Evolutionary conservation across 192 early-diverging fungal genomes (phyloP).

Genomic region (Coemansia sp.): DNA sequence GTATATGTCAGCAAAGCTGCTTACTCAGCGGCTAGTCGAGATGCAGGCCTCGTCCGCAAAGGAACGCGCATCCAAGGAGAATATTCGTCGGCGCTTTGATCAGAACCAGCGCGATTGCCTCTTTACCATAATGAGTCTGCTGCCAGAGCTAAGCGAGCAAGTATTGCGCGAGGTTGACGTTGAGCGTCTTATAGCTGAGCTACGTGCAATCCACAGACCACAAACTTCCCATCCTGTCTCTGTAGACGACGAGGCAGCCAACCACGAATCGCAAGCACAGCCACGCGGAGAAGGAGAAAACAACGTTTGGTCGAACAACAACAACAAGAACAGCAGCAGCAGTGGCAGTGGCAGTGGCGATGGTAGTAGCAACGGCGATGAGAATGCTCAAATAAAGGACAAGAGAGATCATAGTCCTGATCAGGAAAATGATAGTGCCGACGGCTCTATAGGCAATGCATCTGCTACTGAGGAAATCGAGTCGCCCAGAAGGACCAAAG

Average conservation of each 20-base stretch:
- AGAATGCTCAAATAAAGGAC: background rate
- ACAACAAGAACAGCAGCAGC: background rate
- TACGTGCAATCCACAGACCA: constrained; percentile 43
- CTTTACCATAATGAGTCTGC: constrained; percentile 78
- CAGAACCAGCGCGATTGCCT: constrained; percentile 92
- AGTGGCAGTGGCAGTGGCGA: background rate
- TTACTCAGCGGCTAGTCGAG: constrained; percentile 69
- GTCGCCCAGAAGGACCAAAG: constrained; percentile 56
- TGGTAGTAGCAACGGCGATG: background rate
- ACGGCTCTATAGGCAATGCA: background rate
- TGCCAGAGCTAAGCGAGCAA: constrained; percentile 79
- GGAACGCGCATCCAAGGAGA: constrained; percentile 63
- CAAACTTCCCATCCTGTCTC: background rate
- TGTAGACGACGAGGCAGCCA: background rate
- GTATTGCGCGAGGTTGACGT: constrained; percentile 78
- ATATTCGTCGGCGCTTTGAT: constrained; percentile 85
- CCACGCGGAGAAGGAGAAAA: background rate
- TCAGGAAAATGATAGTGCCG: background rate
- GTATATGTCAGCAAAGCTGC: constrained; percentile 75
- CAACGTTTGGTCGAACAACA: constrained; percentile 24
- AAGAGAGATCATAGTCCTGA: background rate
- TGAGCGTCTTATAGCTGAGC: constrained; percentile 60
- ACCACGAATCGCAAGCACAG: background rate
- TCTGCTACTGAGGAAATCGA: background rate
- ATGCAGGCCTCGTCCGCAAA: constrained; percentile 65